phyloP scores from a whole-genome alignment of 1,284 basidiomycete species.

The Ceratorhiza oryzae-sativae region DNA sequence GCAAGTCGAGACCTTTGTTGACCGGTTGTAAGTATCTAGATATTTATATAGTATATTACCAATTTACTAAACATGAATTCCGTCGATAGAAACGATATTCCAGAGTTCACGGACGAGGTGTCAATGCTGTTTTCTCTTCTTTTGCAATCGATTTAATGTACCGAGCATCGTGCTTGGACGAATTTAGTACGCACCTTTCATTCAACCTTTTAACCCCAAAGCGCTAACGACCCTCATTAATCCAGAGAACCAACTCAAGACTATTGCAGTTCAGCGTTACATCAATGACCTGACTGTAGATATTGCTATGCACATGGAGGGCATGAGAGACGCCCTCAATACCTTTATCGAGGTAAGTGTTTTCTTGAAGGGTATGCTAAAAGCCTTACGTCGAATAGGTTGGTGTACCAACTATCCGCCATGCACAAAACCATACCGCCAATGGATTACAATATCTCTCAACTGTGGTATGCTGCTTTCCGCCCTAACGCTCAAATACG shows the following conservation, averaged over 20 bases:
- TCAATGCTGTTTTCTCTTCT: slow-evolving; percentile 68
- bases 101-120: slow-evolving; percentile 60
- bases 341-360: slow-evolving; percentile 75
- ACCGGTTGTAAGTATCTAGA: slow-evolving; percentile 23
- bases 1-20: slow-evolving; percentile 9
- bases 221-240: not conserved
- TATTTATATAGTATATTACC: not conserved
- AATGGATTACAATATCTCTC: slow-evolving; percentile 71
- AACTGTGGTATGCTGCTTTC: slow-evolving; percentile 54
- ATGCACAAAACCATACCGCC: slow-evolving; percentile 73
- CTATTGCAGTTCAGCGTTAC: slow-evolving; percentile 66
- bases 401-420: slow-evolving; percentile 76
- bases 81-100: slow-evolving; percentile 28
- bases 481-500: not conserved
- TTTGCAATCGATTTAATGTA: slow-evolving; percentile 72
- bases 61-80: not conserved
- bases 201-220: too few species aligned
- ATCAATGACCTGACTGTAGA: slow-evolving; percentile 70
- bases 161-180: slow-evolving; percentile 69
- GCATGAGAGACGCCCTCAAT: slow-evolving; percentile 65
- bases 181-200: slow-evolving; percentile 53
- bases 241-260: not conserved
- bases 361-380: not conserved
- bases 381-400: slow-evolving; percentile 45
- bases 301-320: slow-evolving; percentile 71